Evolutionary conservation across 148 eudicot species (phyloP).

Genomic region (Agrostemma githago): DNA sequence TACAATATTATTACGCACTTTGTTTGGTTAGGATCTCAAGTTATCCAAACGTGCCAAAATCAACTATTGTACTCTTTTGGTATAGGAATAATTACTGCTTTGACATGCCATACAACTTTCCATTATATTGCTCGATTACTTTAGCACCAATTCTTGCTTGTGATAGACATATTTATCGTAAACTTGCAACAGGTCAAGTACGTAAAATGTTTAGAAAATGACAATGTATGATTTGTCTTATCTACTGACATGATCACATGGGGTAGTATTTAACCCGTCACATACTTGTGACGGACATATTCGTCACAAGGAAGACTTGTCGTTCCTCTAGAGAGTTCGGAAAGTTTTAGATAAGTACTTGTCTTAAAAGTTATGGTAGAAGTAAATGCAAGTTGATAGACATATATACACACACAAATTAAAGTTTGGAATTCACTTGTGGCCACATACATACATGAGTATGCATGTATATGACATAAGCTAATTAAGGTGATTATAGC

Average conservation of each 20-base stretch:
- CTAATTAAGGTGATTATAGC: background rate
- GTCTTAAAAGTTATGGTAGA: slow-evolving; percentile 6
- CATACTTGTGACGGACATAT: too few relatives aligned
- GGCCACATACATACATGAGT: background rate
- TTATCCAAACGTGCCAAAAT: slow-evolving; percentile 14
- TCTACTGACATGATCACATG: too few relatives aligned
- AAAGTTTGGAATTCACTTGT: background rate
- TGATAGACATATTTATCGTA: too few relatives aligned
- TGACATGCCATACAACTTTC: background rate
- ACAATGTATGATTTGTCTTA: too few relatives aligned
- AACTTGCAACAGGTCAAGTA: too few relatives aligned
- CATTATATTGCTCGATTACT: background rate
- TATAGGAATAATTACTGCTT: slow-evolving; percentile 8
- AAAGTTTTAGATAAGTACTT: background rate
- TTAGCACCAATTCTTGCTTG: too few relatives aligned
- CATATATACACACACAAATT: too few relatives aligned
- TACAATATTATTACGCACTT: slow-evolving; percentile 6
- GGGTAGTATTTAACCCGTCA: too few relatives aligned
- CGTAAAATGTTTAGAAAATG: too few relatives aligned
- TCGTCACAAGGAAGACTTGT: too few relatives aligned
- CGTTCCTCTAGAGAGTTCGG: background rate
- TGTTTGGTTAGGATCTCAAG: slow-evolving; percentile 7
- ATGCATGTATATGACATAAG: background rate
- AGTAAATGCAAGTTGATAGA: slow-evolving; percentile 4
- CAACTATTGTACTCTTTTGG: background rate